Evolutionary conservation across 179 eudicot species (phyloP).

Genomic region (Carnegiea gigantea): DNA sequence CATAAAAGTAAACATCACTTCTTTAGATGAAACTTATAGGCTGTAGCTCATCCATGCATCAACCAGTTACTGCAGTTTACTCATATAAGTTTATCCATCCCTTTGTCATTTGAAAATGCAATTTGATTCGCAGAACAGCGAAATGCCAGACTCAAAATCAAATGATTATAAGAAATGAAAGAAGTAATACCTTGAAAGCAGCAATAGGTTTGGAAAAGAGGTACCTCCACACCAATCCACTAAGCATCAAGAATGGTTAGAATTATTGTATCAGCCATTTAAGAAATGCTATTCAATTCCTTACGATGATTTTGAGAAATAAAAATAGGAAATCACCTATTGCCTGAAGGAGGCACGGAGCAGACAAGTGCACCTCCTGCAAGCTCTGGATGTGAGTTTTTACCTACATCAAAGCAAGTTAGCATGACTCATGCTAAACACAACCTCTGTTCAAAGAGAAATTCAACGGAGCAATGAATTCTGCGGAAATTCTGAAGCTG

Average conservation of each 20-base stretch:
- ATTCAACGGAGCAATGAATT: neutral
- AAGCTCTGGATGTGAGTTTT: conserved; percentile 49
- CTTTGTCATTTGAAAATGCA: neutral
- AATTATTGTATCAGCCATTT: conserved; percentile 9
- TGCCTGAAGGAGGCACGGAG: conserved; percentile 96
- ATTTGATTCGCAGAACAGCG: neutral
- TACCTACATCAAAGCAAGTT: conserved; percentile 29
- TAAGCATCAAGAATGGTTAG: conserved; percentile 30
- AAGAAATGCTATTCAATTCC: neutral
- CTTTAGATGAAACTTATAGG: neutral
- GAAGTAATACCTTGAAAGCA: conserved; percentile 73
- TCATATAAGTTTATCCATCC: neutral
- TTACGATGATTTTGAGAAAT: neutral
- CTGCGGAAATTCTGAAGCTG: neutral
- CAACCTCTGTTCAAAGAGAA: neutral
- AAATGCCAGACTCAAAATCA: neutral
- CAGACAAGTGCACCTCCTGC: conserved; percentile 82
- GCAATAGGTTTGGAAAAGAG: conserved; percentile 86
- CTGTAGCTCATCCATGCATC: neutral
- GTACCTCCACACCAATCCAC: conserved; percentile 92
- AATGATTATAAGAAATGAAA: neutral
- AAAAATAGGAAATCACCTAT: conserved; percentile 51
- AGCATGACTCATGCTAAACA: neutral
- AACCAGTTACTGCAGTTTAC: neutral
- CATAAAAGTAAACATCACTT: neutral